phyloP scores from a whole-genome alignment of 2,329 filamentous ascomycete species.

The Pseudogymnoascus sp. region DNA sequence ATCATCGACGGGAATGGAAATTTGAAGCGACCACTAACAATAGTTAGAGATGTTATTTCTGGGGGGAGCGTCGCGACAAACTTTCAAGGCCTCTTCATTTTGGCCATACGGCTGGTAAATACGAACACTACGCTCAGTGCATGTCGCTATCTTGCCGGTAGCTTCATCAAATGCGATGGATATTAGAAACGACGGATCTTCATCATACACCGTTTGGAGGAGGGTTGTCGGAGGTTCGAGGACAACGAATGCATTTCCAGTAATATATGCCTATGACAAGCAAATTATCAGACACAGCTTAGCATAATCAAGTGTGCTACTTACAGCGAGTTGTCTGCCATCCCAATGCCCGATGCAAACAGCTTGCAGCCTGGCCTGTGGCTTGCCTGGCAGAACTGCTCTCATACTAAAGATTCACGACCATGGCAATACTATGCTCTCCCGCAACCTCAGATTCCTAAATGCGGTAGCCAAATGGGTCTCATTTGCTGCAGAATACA shows the following conservation, averaged over 20 bases:
- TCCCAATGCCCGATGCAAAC: constrained; percentile 68
- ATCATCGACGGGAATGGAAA: constrained; percentile 43
- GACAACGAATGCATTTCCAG: constrained; percentile 78
- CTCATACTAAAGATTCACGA: constrained; percentile 48
- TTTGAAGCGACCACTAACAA: constrained; percentile 54
- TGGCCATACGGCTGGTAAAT: constrained; percentile 70
- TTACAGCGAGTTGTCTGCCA: constrained; percentile 62
- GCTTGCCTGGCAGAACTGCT: constrained; percentile 70
- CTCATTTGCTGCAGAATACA: constrained; percentile 1
- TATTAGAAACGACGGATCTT: constrained; percentile 55
- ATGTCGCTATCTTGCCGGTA: constrained; percentile 77
- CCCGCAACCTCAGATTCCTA: neutral
- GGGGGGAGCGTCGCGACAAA: constrained; percentile 31
- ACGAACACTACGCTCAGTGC: constrained; percentile 57
- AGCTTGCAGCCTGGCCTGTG: constrained; percentile 69
- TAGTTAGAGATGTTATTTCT: constrained; percentile 16
- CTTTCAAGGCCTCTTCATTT: constrained; percentile 65
- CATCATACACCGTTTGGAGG: constrained; percentile 85
- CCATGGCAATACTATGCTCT: neutral
- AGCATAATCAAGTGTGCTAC: constrained; percentile 21
- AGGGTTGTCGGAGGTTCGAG: constrained; percentile 66
- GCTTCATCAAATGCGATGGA: constrained; percentile 74
- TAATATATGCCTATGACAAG: constrained; percentile 66
- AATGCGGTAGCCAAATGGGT: neutral
- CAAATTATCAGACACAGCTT: constrained; percentile 11